phyloP scores from a whole-genome alignment of 306 rosid genomes.

The Adenanthera pavonina region DNA sequence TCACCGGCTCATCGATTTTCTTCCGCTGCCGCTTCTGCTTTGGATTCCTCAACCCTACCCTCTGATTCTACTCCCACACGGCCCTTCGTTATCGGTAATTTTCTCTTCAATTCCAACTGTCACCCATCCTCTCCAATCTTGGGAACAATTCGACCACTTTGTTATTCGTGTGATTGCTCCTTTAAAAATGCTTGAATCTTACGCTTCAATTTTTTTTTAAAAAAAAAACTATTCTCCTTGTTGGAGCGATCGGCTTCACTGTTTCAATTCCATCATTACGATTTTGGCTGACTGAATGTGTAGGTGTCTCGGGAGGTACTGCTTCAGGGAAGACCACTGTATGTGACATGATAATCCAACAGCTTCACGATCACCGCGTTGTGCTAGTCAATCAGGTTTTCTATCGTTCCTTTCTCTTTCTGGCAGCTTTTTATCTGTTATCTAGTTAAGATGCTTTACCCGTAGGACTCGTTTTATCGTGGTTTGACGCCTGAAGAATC shows the following conservation, averaged over 20 bases:
- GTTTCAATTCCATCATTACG: neutral
- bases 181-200: neutral
- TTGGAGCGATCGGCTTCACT: neutral
- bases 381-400: constrained; percentile 91
- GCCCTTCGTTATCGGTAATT: constrained; percentile 86
- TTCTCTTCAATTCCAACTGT: neutral
- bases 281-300: constrained; percentile 17
- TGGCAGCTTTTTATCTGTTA: neutral
- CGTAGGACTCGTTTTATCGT: constrained; percentile 91
- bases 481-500: constrained; percentile 90
- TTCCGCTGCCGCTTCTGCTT: constrained; percentile 26
- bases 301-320: constrained; percentile 99
- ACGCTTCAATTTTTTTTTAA: neutral
- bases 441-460: constrained; percentile 4
- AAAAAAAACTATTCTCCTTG: neutral
- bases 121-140: neutral
- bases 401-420: neutral
- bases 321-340: constrained; percentile 99
- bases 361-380: constrained; percentile 97
- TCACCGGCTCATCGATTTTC: constrained; percentile 53
- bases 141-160: neutral
- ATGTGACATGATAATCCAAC: constrained; percentile 98
- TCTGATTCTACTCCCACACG: constrained; percentile 62
- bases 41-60: constrained; percentile 42
- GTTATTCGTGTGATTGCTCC: neutral